Conservation (phyloP, 768 basidiomycete species). For the Cystobasidium ongulense region DNA sequence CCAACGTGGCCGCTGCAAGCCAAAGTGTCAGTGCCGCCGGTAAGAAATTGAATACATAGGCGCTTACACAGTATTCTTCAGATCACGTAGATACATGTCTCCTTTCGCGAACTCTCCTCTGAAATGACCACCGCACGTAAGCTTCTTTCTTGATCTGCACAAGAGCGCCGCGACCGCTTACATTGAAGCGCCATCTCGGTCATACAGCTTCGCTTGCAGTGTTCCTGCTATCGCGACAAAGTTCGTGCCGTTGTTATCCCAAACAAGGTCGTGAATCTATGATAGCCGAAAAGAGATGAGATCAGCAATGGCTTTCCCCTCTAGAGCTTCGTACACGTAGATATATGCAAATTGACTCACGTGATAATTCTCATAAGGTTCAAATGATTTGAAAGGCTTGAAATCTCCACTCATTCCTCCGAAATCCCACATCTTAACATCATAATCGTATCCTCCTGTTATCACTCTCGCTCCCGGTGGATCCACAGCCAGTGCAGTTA, state of each 20-base stretch:
- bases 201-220: slow-evolving; percentile 75
- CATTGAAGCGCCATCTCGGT: slow-evolving; percentile 87
- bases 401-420: slow-evolving; percentile 80
- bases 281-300: neutral
- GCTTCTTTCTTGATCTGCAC: slow-evolving; percentile 41
- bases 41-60: neutral
- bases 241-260: slow-evolving; percentile 73
- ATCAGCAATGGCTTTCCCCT: neutral
- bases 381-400: slow-evolving; percentile 95
- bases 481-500: slow-evolving; percentile 84
- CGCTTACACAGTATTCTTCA: slow-evolving; percentile 92
- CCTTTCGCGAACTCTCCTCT: slow-evolving; percentile 64
- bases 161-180: slow-evolving; percentile 45
- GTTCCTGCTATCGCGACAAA: slow-evolving; percentile 85
- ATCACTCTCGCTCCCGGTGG: slow-evolving; percentile 85
- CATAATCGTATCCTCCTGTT: slow-evolving; percentile 93
- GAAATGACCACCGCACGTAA: slow-evolving; percentile 42
- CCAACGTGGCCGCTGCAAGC: slow-evolving; percentile 76
- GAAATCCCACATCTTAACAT: slow-evolving; percentile 98
- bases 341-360: too few relatives aligned
- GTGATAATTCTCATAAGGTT: slow-evolving; percentile 86
- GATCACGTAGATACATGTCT: slow-evolving; percentile 95
- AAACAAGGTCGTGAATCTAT: slow-evolving; percentile 84
- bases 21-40: neutral
- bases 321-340: slow-evolving; percentile 22